Base-by-base conservation (phyloP, 2,329 filamentous ascomycete genomes). In the Sarocladiaceae sp. region DNA sequence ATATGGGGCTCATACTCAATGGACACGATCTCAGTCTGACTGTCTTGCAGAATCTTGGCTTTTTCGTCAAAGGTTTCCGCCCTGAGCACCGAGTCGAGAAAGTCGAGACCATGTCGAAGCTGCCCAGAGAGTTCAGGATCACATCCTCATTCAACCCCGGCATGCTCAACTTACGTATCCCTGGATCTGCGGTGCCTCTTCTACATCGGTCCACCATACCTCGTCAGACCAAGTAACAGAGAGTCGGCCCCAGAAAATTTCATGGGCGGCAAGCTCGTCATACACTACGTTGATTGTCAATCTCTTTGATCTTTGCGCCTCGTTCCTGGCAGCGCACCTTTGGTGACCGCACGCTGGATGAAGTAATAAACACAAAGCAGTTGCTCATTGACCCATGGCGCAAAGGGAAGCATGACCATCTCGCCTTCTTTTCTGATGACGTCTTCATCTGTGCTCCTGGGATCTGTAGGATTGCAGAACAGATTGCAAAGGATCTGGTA, bases 341-440 rank as follows among this genome's bases (percentile, higher is more conserved):
- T n/a, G 6, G 19, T 42, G 4, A 42, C 39, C 6, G 39, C 19
- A 16, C 26, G 23, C 16, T 42, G 39, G 12, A 42, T 5, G n/a
- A 29, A 42, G 16, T 16, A 42, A 15, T 42, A 42, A 10, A 42
- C 12, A n/a, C 39, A 42, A 10, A 42, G 7, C 5, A 42, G 39
- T 24, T 42, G 39, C 26, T 42, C 39, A 31, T 42, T 42, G n/a
- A 42, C 24, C 39, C 39, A 42, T 31, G 39, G 39, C 18, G 39
- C 12, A 24, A 42, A 42, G 6, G 39, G 7, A 16, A 31, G 24
- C 5, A 42, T 6, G 15, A 42, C 39, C 23, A 9, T 31, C 4
- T 15, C 10, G 23, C 26, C 7, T 19, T 42, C 39, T 21, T 19
- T 31, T 19, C 19, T 15, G 16, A 31, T 19, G 31, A 31, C 7